These are phyloP conservation scores for Plantago elongata DNA, from an alignment of 257 asterid species.

Conservation along the genomic window DNA sequence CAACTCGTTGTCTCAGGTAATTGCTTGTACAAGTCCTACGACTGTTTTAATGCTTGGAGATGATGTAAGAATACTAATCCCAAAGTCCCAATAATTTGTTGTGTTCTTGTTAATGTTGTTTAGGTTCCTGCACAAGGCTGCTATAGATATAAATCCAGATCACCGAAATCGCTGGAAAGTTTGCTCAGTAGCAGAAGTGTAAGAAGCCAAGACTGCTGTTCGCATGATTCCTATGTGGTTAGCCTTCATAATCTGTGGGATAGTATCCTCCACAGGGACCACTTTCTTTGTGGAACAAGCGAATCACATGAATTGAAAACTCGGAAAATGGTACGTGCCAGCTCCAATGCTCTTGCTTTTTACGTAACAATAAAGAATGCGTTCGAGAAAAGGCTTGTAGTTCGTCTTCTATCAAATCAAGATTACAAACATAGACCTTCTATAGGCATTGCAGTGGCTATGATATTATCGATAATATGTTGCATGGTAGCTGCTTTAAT, in stretches of 20 bases:
- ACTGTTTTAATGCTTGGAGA: neutral
- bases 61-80: neutral
- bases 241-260: constrained; percentile 36
- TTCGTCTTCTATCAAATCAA: too few species aligned
- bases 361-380: neutral
- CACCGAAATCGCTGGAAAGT: constrained; percentile 4
- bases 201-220: constrained; percentile 28
- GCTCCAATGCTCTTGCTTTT: neutral
- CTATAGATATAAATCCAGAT: neutral
- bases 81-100: too few species aligned
- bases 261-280: constrained; percentile 31
- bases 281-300: constrained; percentile 51
- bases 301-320: constrained; percentile 23
- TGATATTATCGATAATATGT: constrained; percentile 27
- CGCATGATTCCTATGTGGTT: constrained; percentile 39
- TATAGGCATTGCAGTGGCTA: constrained; percentile 24
- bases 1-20: neutral
- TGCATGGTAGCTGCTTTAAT: constrained; percentile 30
- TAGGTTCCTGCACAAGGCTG: constrained; percentile 18
- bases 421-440: neutral
- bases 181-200: constrained; percentile 23
- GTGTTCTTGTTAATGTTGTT: neutral
- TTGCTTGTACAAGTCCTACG: neutral
- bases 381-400: neutral
- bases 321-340: constrained; percentile 25